Evolutionary conservation across 75 land plant genomes (phyloP).

Genomic region (Sequoia sempervirens): DNA sequence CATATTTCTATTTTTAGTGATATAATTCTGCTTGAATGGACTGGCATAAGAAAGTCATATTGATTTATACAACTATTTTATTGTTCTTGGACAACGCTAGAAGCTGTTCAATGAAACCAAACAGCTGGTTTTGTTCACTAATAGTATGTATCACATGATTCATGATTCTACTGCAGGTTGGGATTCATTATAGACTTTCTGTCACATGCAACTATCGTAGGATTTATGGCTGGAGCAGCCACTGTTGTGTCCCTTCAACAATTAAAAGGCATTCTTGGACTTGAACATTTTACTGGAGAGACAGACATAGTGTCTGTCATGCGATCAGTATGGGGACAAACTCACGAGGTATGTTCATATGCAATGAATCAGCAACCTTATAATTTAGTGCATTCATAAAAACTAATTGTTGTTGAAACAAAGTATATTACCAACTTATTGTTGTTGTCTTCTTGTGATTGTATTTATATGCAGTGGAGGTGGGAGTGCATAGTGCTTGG

Average conservation of each 20-base stretch:
- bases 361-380: not conserved
- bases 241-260: slow-evolving; percentile 72
- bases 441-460: slow-evolving; percentile 1
- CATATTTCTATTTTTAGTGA: not conserved
- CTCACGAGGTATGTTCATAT: slow-evolving; percentile 44
- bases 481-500: slow-evolving; percentile 79
- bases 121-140: not conserved
- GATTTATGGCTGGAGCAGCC: slow-evolving; percentile 89
- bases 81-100: not conserved
- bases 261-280: slow-evolving; percentile 73
- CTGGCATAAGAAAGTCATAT: not conserved
- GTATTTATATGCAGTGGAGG: slow-evolving; percentile 71
- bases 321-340: slow-evolving; percentile 64
- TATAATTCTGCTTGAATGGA: not conserved
- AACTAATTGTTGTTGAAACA: not conserved
- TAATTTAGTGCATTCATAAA: not conserved
- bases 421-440: not conserved
- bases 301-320: slow-evolving; percentile 79
- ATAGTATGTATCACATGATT: not conserved
- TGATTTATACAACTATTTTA: not conserved
- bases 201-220: slow-evolving; percentile 80
- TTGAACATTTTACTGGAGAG: slow-evolving; percentile 45
- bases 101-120: not conserved
- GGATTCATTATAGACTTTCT: slow-evolving; percentile 85
- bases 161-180: slow-evolving; percentile 42